Base-by-base conservation (phyloP, 2,329 filamentous ascomycete species). In the Colletotrichum sojae region DNA sequence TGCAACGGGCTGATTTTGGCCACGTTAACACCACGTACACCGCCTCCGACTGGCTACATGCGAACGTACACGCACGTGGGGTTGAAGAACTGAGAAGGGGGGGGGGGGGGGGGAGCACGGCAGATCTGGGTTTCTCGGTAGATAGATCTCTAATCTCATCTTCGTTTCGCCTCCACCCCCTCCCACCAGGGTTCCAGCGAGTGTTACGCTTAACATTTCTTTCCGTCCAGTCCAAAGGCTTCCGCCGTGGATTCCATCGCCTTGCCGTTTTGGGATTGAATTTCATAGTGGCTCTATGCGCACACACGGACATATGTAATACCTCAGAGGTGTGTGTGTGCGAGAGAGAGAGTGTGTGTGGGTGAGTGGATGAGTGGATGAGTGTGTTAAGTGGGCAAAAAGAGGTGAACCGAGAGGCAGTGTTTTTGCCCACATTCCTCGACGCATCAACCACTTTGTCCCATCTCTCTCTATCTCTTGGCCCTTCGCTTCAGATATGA, bases 81-180 rank as follows among this genome's bases (percentile, higher is more conserved):
- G 13, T n/a, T 5, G 16, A 27, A 36, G 31, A 36, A 36, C 31
- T 63, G n/a, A 8, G n/a, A 10, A 16, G 22, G 43, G 22, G 16
- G n/a, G n/a, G 22, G 43, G 43, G 16, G n/a, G 27, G 4, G 16
- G 22, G 43, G 16, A 15, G 20, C 4, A 27, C 52, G 20, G 39
- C 53, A 59, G 31, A 55, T 53, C 61, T 48, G 52, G 22, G 6
- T 16, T 46, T 39, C 52, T 31, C 60, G 48, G 20, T 31, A 48
- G 39, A 27, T 18, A 58, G 16, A 67, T 53, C 46, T 58, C 52
- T 43, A 39, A 56, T 53, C 18, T 46, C 27, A 40, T 40, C 40
- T 53, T 46, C 45, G 65, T 53, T 59, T 64, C 60, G 39, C 53
- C 53, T 48, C 45, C 36, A n/a, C 6, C 36, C 9, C 39, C 15